Conservation (phyloP, 345 rosid genomes). For the Mangifera indica region DNA sequence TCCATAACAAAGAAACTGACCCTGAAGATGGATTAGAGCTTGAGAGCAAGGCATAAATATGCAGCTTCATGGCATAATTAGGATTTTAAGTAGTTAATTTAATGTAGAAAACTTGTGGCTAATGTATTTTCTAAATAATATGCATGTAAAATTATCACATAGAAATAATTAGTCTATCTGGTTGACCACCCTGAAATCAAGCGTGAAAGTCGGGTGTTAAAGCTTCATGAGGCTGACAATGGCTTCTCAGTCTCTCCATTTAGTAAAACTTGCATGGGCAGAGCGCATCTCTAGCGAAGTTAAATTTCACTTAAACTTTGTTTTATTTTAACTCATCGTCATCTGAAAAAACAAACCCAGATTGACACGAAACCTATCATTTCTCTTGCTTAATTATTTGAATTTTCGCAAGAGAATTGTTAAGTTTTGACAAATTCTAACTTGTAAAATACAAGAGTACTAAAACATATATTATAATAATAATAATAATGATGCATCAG, state of each 20-base stretch:
- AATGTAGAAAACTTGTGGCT: background rate
- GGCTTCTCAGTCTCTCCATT: background rate
- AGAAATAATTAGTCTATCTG: background rate
- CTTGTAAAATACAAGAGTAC: too few relatives aligned
- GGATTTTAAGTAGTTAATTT: background rate
- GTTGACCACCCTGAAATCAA: background rate
- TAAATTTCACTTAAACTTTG: conserved; percentile 1
- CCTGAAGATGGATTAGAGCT: conserved; percentile 37
- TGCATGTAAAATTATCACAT: background rate
- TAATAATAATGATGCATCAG: background rate
- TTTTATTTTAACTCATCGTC: background rate
- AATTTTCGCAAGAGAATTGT: background rate
- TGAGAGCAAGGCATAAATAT: conserved; percentile 30
- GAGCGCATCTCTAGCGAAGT: conserved; percentile 30
- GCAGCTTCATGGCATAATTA: background rate
- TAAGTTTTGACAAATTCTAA: conserved; percentile 4
- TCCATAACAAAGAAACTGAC: conserved; percentile 32
- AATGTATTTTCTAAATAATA: background rate
- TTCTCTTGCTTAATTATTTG: background rate
- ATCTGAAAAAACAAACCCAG: background rate
- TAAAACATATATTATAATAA: too few relatives aligned
- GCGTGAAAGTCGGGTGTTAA: background rate
- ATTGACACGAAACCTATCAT: background rate
- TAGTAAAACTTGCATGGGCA: conserved; percentile 7
- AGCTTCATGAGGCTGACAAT: background rate